Conservation (phyloP, 83 land plant genomes). For the Picea abies region DNA sequence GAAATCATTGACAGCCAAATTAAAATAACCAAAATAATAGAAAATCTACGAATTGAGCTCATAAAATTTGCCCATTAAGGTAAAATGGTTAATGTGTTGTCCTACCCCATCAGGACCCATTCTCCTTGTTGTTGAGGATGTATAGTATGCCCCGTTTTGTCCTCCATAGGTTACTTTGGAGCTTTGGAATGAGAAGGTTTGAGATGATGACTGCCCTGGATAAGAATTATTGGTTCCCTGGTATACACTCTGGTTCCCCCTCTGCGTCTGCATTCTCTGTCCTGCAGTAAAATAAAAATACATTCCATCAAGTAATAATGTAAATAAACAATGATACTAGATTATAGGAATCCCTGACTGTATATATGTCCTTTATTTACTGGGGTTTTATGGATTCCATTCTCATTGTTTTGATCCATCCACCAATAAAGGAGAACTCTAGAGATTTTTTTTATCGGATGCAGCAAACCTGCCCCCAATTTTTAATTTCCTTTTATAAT, state of each 20-base stretch:
- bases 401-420: no score
- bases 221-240: background rate
- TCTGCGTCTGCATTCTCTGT: slow-evolving; percentile 33
- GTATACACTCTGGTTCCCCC: slow-evolving; percentile 18
- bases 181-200: slow-evolving; percentile 61
- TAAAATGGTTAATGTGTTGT: background rate
- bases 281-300: background rate
- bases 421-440: no score
- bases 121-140: slow-evolving; percentile 70
- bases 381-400: no score
- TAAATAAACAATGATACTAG: no score
- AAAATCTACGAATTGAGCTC: background rate
- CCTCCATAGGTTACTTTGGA: slow-evolving; percentile 86
- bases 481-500: no score
- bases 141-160: slow-evolving; percentile 69
- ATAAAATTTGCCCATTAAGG: background rate
- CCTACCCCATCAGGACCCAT: slow-evolving; percentile 79
- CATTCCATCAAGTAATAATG: background rate
- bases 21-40: no score
- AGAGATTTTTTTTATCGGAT: no score
- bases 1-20: no score
- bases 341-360: no score
- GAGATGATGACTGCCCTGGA: slow-evolving; percentile 31
- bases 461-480: no score
- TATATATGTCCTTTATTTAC: no score